These are phyloP conservation scores for Marasmius fiardii DNA, from an alignment of 1,284 basidiomycete species.

Conservation along the genomic window DNA sequence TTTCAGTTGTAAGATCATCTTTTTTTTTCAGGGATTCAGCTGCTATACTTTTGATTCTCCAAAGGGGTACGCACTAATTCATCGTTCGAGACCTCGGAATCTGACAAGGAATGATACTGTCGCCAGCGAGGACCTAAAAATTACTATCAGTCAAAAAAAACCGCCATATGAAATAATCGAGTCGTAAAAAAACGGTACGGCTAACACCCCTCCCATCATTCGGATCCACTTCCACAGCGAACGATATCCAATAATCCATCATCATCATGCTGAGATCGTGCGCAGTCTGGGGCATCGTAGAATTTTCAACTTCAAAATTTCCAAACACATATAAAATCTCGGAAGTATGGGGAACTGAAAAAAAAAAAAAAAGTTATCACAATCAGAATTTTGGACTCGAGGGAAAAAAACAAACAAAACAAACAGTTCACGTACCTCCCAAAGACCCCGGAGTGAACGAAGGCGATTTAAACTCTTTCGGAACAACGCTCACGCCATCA, in stretches of 20 bases:
- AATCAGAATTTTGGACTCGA: neutral
- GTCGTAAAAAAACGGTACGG: too few species aligned
- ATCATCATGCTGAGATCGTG: neutral
- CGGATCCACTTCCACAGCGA: neutral
- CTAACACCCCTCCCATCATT: neutral
- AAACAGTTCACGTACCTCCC: neutral
- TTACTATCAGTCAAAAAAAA: too few species aligned
- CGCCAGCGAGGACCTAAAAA: too few species aligned
- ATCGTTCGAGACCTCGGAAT: too few species aligned
- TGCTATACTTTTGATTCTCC: too few species aligned
- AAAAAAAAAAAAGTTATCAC: too few species aligned
- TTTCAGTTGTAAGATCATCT: too few species aligned
- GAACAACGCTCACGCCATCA: neutral
- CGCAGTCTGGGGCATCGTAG: neutral
- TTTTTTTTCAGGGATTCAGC: too few species aligned
- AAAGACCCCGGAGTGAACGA: neutral
- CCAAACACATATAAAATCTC: conserved; percentile 7
- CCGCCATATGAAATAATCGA: too few species aligned
- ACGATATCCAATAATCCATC: neutral
- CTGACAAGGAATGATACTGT: too few species aligned
- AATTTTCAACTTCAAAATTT: neutral
- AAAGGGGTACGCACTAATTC: too few species aligned
- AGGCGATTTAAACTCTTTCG: neutral
- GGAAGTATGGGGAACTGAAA: conserved; percentile 4
- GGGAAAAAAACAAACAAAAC: neutral